A percentile compares a stretch with the other conserved stretches of the same genome.
Conservation (phyloP, 148 eudicot species). For the Spergularia marina region DNA sequence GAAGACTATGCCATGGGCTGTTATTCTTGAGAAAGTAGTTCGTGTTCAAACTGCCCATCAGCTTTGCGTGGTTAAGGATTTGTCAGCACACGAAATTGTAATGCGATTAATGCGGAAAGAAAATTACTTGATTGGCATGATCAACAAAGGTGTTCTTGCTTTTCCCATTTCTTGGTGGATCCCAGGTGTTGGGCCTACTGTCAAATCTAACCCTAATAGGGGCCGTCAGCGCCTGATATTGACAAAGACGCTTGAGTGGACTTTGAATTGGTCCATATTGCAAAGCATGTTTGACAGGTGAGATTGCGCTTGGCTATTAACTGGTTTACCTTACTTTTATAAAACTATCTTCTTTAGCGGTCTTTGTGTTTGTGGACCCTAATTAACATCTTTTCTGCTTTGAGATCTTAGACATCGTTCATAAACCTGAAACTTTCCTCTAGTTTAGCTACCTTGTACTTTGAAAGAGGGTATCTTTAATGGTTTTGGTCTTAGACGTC, state of each 20-base stretch:
- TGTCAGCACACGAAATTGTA: slow-evolving; percentile 80
- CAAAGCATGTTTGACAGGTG: slow-evolving; percentile 99
- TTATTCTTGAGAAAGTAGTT: slow-evolving; percentile 80
- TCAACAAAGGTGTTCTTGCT: slow-evolving; percentile 88
- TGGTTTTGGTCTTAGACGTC: no score
- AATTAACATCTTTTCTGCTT: no score
- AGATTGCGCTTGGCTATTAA: not conserved
- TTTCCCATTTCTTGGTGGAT: slow-evolving; percentile 82
- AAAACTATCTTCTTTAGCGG: no score
- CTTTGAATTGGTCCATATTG: slow-evolving; percentile 91
- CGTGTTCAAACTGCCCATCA: slow-evolving; percentile 60
- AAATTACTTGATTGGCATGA: slow-evolving; percentile 95
- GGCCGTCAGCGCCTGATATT: slow-evolving; percentile 48
- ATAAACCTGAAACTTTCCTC: no score
- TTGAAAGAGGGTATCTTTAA: no score
- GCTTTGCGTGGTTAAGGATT: slow-evolving; percentile 82
- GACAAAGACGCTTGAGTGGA: slow-evolving; percentile 97
- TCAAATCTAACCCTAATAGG: slow-evolving; percentile 51
- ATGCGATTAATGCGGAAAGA: slow-evolving; percentile 98
- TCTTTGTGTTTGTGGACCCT: no score
- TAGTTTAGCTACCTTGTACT: no score
- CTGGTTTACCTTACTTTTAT: not conserved
- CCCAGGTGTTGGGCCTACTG: slow-evolving; percentile 79
- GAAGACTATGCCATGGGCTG: slow-evolving; percentile 89
- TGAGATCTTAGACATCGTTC: no score